Percentiles rank a stretch among this genome's conserved stretches.
Evolutionary conservation across 1,139 yeast species (phyloP).

Genomic region (Zygosaccharomyces sapae): DNA sequence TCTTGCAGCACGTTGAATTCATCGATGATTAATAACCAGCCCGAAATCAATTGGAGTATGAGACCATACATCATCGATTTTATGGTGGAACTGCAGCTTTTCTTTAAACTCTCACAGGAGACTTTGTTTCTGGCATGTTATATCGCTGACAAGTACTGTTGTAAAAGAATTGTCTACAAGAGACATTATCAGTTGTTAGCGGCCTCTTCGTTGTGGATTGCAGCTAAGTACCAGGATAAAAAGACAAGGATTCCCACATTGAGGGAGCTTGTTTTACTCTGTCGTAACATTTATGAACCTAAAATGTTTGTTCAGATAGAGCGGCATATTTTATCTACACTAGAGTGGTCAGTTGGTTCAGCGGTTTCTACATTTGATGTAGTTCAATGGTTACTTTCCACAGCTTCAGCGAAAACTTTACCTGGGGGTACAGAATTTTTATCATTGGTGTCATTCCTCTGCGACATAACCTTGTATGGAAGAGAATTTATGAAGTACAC

Average conservation of each 20-base stretch:
- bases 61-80: constrained; percentile 84
- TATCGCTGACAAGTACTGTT: constrained; percentile 85
- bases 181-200: constrained; percentile 92
- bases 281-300: constrained; percentile 80
- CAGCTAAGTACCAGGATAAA: constrained; percentile 88
- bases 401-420: constrained; percentile 6
- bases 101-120: constrained; percentile 68
- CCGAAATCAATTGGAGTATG: constrained; percentile 91
- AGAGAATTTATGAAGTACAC: constrained; percentile 59
- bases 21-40: constrained; percentile 78
- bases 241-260: constrained; percentile 80
- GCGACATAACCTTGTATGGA: constrained; percentile 74
- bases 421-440: constrained; percentile 10
- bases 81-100: constrained; percentile 71
- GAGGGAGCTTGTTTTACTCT: constrained; percentile 69
- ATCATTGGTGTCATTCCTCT: constrained; percentile 43
- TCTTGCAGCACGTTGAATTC: constrained; percentile 17
- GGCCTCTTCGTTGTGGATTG: constrained; percentile 91
- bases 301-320: constrained; percentile 96
- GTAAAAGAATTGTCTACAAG: constrained; percentile 84
- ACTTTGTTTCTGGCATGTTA: constrained; percentile 75
- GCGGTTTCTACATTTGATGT: constrained; percentile 26
- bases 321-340: constrained; percentile 74
- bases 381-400: constrained; percentile 11
- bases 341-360: constrained; percentile 59